These are phyloP conservation scores for Talaromyces sp. DNA, from an alignment of 2,329 filamentous ascomycete genomes.

Conservation along the genomic window DNA sequence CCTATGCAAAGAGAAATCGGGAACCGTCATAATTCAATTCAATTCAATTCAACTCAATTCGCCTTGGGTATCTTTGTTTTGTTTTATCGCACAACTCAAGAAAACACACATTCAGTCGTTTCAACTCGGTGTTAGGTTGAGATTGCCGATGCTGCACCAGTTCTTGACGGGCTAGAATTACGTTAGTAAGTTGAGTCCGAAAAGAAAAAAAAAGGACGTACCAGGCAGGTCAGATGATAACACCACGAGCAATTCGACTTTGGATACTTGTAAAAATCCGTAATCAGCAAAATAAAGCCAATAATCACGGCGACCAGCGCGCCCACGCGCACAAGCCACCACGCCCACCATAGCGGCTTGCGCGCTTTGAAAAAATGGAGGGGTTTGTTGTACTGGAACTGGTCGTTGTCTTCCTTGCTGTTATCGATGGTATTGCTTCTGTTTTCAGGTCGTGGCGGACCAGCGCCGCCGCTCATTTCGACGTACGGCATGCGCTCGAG, in stretches of 20 bases:
- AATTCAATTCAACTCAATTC: background rate
- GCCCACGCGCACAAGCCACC: slow-evolving; percentile 83
- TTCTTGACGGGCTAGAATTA: slow-evolving; percentile 36
- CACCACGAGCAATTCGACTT: slow-evolving; percentile 77
- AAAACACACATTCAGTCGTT: background rate
- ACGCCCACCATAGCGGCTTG: slow-evolving; percentile 93
- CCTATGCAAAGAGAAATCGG: background rate
- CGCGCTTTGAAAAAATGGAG: slow-evolving; percentile 83
- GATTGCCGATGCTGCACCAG: slow-evolving; percentile 39
- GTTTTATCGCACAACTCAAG: background rate
- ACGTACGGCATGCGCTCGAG: slow-evolving; percentile 65
- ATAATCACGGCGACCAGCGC: slow-evolving; percentile 75
- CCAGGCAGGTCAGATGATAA: slow-evolving; percentile 88
- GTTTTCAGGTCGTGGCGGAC: slow-evolving; percentile 20
- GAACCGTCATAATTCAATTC: background rate
- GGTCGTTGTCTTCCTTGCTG: slow-evolving; percentile 32
- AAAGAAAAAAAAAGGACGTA: slow-evolving; percentile 47
- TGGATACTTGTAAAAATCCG: slow-evolving; percentile 82
- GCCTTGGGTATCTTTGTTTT: slow-evolving; percentile 6
- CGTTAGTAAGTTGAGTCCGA: background rate
- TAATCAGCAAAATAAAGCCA: slow-evolving; percentile 77
- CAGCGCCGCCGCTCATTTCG: slow-evolving; percentile 54
- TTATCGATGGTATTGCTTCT: background rate
- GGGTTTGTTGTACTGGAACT: slow-evolving; percentile 44
- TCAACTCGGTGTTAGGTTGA: slow-evolving; percentile 16